Conservation (phyloP, 75 land plant genomes). For the Selaginella moellendorffii region DNA sequence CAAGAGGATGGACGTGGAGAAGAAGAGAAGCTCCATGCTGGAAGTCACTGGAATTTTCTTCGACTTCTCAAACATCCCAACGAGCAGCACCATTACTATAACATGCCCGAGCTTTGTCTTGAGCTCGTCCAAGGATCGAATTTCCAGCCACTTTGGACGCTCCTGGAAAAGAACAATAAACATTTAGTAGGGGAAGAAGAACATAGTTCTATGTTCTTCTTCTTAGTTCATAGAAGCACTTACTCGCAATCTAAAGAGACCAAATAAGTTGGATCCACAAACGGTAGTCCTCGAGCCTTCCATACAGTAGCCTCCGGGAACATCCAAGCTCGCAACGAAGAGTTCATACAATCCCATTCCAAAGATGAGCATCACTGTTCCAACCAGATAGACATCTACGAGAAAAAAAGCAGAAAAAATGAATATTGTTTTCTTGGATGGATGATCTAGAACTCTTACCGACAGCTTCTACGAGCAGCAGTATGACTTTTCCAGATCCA, state of each 20-base stretch:
- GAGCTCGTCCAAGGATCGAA: no score
- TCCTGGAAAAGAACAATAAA: no score
- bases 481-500: slow-evolving; percentile 76
- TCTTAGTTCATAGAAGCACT: no score
- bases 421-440: not conserved
- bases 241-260: slow-evolving; percentile 87
- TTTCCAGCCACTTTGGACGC: no score
- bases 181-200: no score
- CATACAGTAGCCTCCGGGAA: slow-evolving; percentile 21
- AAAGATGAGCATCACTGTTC: slow-evolving; percentile 95
- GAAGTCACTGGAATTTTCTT: not conserved
- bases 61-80: not conserved
- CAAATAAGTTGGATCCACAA: slow-evolving; percentile 46
- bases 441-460: slow-evolving; percentile 35
- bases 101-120: no score
- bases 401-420: not conserved
- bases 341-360: slow-evolving; percentile 95
- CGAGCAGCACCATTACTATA: not conserved
- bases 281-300: slow-evolving; percentile 39
- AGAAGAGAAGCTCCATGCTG: no score
- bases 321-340: slow-evolving; percentile 46
- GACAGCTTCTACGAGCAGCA: slow-evolving; percentile 90
- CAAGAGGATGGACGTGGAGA: not conserved
- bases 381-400: slow-evolving; percentile 97
- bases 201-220: no score